A percentile compares a stretch with the other conserved stretches of the same genome.
These are phyloP conservation scores for Salix suchowensis DNA, from an alignment of 345 rosid species.

Conservation along the genomic window DNA sequence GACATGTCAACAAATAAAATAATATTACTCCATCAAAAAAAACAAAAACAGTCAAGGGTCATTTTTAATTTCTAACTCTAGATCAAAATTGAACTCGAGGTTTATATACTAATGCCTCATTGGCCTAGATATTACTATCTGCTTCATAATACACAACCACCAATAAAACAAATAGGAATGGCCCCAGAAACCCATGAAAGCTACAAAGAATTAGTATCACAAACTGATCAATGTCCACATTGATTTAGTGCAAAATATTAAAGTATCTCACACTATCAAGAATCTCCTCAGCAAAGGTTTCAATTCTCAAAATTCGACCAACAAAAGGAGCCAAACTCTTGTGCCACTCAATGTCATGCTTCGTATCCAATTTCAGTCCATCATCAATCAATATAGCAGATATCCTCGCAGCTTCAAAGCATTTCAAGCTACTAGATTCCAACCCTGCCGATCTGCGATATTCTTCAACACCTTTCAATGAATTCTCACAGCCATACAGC, in stretches of 20 bases:
- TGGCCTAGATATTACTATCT: no score
- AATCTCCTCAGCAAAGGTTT: slow-evolving; percentile 74
- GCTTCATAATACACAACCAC: no score
- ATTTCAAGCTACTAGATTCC: slow-evolving; percentile 45
- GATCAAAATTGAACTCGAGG: background rate
- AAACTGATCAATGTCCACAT: no score
- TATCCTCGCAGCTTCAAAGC: slow-evolving; percentile 71
- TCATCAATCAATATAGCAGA: slow-evolving; percentile 85
- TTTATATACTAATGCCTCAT: no score
- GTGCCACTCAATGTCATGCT: slow-evolving; percentile 70
- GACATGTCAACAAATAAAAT: background rate
- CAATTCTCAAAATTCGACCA: slow-evolving; percentile 78
- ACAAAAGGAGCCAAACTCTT: slow-evolving; percentile 52
- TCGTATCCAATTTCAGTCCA: slow-evolving; percentile 75
- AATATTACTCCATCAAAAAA: background rate
- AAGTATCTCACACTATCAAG: slow-evolving; percentile 48
- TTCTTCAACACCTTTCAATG: slow-evolving; percentile 59
- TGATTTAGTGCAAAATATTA: background rate
- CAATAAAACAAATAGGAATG: no score
- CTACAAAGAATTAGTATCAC: no score
- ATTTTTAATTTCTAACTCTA: background rate
- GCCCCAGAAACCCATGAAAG: no score
- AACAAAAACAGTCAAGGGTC: background rate
- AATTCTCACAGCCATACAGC: slow-evolving; percentile 59
- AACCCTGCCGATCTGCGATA: slow-evolving; percentile 58